phyloP scores from a whole-genome alignment of 139 green algal genomes.

The Micractinium conductrix region DNA sequence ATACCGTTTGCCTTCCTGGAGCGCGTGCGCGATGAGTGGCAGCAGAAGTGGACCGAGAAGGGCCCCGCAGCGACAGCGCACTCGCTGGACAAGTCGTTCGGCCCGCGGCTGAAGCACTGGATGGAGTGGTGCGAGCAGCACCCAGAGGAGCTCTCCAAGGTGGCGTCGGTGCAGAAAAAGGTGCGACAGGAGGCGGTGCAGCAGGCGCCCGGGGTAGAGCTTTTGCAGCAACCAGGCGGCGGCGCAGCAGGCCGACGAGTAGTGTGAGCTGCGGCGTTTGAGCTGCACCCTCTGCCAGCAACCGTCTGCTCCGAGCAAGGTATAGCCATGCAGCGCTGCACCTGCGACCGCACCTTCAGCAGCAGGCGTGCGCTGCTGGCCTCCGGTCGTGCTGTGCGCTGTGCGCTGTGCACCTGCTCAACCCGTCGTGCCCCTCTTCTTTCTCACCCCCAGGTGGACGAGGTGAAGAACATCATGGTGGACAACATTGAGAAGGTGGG shows the following conservation, averaged over 20 bases:
- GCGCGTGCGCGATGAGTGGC: slow-evolving; percentile 75
- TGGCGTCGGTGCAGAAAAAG: slow-evolving; percentile 90
- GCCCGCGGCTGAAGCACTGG: slow-evolving; percentile 87
- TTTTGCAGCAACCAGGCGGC: neutral
- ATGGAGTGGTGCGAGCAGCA: slow-evolving; percentile 95
- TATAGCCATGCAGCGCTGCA: too few species aligned
- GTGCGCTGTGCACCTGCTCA: too few species aligned
- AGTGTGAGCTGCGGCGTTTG: neutral
- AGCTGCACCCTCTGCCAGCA: too few species aligned
- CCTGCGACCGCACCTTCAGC: neutral
- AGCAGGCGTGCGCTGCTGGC: neutral
- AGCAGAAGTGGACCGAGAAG: slow-evolving; percentile 74
- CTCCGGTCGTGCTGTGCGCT: too few species aligned
- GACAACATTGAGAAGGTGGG: slow-evolving; percentile 99
- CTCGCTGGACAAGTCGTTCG: slow-evolving; percentile 87
- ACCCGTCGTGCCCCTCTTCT: neutral
- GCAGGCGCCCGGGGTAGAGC: too few species aligned
- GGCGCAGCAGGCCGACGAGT: neutral
- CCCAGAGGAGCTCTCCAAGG: slow-evolving; percentile 92
- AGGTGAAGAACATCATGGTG: slow-evolving; percentile 98
- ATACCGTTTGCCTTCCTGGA: slow-evolving; percentile 97
- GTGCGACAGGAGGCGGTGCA: too few species aligned
- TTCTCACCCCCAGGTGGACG: slow-evolving; percentile 75
- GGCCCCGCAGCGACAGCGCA: slow-evolving; percentile 71
- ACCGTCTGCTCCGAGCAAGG: too few species aligned